phyloP scores from a whole-genome alignment of 2,329 filamentous ascomycete genomes.

The Pestalotiopsis sp. region DNA sequence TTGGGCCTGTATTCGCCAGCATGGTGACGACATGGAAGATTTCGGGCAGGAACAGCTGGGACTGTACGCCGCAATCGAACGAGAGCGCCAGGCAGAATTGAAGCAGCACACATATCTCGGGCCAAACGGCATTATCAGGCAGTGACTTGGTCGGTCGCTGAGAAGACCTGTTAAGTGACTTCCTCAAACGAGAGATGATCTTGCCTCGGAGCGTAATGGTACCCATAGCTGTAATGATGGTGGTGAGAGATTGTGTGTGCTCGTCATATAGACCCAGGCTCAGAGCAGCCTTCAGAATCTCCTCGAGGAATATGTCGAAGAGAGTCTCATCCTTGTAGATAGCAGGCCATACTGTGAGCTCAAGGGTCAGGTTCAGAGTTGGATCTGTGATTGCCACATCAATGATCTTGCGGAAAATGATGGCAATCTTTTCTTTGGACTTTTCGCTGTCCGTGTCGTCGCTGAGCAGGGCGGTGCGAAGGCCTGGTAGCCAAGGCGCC shows the following conservation, averaged over 20 bases:
- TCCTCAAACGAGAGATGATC: constrained; percentile 66
- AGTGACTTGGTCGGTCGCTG: constrained; percentile 67
- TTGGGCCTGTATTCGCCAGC: constrained; percentile 66
- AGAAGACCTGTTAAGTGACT: constrained; percentile 69
- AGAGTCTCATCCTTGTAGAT: constrained; percentile 68
- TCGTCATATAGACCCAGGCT: constrained; percentile 60
- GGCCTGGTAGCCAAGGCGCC: constrained; percentile 68
- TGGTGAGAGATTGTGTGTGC: constrained; percentile 62
- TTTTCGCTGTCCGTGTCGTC: constrained; percentile 67
- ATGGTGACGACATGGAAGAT: constrained; percentile 74
- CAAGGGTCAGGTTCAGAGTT: constrained; percentile 60
- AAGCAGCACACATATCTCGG: constrained; percentile 69
- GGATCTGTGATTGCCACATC: constrained; percentile 66
- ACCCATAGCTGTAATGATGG: constrained; percentile 64
- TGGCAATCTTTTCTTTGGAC: constrained; percentile 65
- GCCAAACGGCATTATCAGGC: constrained; percentile 70
- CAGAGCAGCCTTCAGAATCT: constrained; percentile 66
- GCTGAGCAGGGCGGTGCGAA: constrained; percentile 62
- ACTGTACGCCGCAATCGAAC: constrained; percentile 69
- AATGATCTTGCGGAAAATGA: constrained; percentile 67
- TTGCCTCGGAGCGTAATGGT: constrained; percentile 69
- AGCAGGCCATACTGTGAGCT: constrained; percentile 67
- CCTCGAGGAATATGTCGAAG: constrained; percentile 69
- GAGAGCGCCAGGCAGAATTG: constrained; percentile 69
- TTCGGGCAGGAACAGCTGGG: constrained; percentile 69